A percentile compares a stretch with the other conserved stretches of the same genome.
Conservation (phyloP, 1,284 basidiomycete species). For the Moesziomyces globuligerus region DNA sequence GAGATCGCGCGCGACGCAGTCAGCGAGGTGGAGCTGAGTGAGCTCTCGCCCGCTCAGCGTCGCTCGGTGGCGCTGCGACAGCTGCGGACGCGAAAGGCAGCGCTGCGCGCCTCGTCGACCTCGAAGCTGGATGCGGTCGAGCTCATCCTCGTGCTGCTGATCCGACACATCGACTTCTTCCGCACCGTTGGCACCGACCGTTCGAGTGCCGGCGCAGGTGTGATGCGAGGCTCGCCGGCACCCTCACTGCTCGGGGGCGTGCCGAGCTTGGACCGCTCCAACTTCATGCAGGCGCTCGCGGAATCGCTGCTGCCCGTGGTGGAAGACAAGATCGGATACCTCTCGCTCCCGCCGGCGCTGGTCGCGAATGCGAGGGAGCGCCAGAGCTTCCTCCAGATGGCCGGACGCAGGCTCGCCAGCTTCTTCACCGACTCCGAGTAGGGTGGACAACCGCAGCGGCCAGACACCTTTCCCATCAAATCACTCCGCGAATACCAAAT, state of each 20-base stretch:
- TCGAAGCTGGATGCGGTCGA: conserved; percentile 78
- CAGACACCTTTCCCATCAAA: background rate
- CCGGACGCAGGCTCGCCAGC: conserved; percentile 44
- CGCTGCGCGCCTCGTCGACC: conserved; percentile 70
- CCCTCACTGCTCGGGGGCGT: conserved; percentile 7
- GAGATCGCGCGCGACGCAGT: conserved; percentile 68
- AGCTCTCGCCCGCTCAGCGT: conserved; percentile 33
- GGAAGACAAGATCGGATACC: conserved; percentile 51
- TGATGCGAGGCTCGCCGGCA: conserved; percentile 3
- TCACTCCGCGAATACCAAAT: no score
- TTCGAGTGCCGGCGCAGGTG: background rate
- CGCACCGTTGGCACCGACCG: conserved; percentile 57
- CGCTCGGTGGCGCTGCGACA: conserved; percentile 73
- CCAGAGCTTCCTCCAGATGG: conserved; percentile 57
- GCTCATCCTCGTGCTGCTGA: conserved; percentile 83
- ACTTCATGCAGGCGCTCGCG: conserved; percentile 38
- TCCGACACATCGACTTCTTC: conserved; percentile 79
- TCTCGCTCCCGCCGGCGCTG: conserved; percentile 40
- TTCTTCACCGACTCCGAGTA: conserved; percentile 42
- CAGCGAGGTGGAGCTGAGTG: conserved; percentile 22
- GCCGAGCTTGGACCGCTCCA: conserved; percentile 19
- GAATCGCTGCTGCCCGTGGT: conserved; percentile 47
- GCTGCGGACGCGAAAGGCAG: conserved; percentile 71
- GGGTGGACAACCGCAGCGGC: no score
- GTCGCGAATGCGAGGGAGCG: conserved; percentile 48